A percentile compares a stretch with the other conserved stretches of the same genome.
phyloP scores from a whole-genome alignment of 257 asterid genomes.

The Penstemon barbatus region DNA sequence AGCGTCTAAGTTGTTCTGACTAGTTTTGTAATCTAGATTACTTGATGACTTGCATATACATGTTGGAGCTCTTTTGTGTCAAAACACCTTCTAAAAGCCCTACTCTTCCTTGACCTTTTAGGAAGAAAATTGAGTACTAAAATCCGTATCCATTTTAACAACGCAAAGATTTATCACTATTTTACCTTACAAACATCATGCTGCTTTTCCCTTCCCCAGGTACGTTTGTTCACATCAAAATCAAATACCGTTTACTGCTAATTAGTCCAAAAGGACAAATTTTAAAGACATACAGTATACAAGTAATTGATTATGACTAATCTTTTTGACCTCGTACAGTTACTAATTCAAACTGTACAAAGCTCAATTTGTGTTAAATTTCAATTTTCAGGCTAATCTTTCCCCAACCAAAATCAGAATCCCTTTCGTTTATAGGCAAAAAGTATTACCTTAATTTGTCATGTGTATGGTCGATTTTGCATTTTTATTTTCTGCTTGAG shows the following conservation, averaged over 20 bases:
- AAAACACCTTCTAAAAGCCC: neutral
- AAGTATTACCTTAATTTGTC: slow-evolving; percentile 1
- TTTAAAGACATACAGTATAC: slow-evolving; percentile 16
- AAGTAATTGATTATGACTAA: slow-evolving; percentile 17
- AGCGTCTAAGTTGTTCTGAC: too few species aligned
- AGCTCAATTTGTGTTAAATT: slow-evolving; percentile 16
- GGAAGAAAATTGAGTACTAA: neutral
- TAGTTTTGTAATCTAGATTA: too few species aligned
- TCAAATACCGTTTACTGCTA: neutral
- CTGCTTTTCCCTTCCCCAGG: neutral
- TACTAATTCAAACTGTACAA: slow-evolving; percentile 27
- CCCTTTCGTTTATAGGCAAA: slow-evolving; percentile 9
- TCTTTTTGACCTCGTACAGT: slow-evolving; percentile 10
- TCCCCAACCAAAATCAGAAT: slow-evolving; percentile 15
- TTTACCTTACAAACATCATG: neutral
- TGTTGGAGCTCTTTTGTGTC: too few species aligned
- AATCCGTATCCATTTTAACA: neutral
- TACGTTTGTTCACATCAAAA: slow-evolving; percentile 8
- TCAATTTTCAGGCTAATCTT: neutral
- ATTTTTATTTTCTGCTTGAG: neutral
- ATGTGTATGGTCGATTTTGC: neutral
- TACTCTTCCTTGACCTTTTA: neutral
- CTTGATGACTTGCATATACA: too few species aligned
- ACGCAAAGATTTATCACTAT: neutral
- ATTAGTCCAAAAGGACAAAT: slow-evolving; percentile 8